Evolutionary conservation across 2,329 filamentous ascomycete species (phyloP).

Genomic region (Tolypocladium album): DNA sequence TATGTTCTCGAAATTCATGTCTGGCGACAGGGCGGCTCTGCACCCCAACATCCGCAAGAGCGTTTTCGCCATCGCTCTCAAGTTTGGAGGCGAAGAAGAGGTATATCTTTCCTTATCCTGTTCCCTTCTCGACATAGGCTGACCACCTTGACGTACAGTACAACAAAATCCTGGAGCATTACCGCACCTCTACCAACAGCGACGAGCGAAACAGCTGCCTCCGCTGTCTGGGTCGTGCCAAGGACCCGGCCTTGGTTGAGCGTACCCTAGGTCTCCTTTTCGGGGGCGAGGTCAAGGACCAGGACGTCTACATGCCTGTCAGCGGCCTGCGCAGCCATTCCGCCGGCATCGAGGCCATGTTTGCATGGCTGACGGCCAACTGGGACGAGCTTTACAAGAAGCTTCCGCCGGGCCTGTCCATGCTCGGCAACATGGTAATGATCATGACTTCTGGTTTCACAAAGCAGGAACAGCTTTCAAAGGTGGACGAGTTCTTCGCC

Average conservation of each 20-base stretch:
- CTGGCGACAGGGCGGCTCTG: slow-evolving; percentile 69
- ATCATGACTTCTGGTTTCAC: slow-evolving; percentile 78
- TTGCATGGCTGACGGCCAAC: slow-evolving; percentile 73
- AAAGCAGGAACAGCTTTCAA: slow-evolving; percentile 60
- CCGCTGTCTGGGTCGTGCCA: slow-evolving; percentile 69
- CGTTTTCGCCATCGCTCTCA: slow-evolving; percentile 76
- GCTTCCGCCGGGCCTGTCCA: slow-evolving; percentile 74
- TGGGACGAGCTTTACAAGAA: slow-evolving; percentile 78
- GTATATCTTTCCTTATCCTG: slow-evolving; percentile 25
- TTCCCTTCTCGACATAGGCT: slow-evolving; percentile 5
- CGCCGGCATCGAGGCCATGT: slow-evolving; percentile 71
- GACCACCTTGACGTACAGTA: slow-evolving; percentile 38
- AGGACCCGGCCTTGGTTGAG: slow-evolving; percentile 69
- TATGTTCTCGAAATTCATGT: slow-evolving; percentile 79
- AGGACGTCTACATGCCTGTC: slow-evolving; percentile 87
- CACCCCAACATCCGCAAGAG: slow-evolving; percentile 85
- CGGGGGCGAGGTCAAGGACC: slow-evolving; percentile 77
- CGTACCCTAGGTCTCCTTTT: slow-evolving; percentile 67
- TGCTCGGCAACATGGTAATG: slow-evolving; percentile 75
- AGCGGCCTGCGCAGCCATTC: slow-evolving; percentile 66
- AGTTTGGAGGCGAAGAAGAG: slow-evolving; percentile 77
- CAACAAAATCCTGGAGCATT: slow-evolving; percentile 64
- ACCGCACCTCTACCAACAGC: slow-evolving; percentile 54
- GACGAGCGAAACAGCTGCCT: slow-evolving; percentile 91
- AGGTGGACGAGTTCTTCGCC: slow-evolving; percentile 72